Evolutionary conservation across 2,329 filamentous ascomycete species (phyloP), one percentile per base, ranked within the genome.

Genomic region (Magnaporthiopsis rhizophila): DNA sequence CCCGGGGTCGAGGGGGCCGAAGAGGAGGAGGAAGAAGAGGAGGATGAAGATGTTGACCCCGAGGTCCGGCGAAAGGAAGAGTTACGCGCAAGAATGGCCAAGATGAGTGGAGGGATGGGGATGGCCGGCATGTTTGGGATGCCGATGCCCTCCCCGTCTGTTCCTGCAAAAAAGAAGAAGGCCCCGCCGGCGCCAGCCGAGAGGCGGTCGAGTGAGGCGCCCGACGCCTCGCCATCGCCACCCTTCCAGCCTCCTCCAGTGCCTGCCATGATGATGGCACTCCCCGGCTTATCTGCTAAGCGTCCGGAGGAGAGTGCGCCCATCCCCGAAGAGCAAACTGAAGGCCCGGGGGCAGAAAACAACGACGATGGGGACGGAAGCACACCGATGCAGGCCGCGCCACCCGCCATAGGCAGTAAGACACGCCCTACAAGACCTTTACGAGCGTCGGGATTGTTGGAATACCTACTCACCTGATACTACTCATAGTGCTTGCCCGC

Each of bases 31-130:
- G 89, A 88, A n/a, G 89, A 92, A 38, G 89, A 90, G 26, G 89
- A 92, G 45, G 91, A 93, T 61, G 90, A 93, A 34, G 91, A 96
- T 21, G 81, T 96, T 62, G 93, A 98, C 71, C 92, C 92, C 0
- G 95, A 99, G 74, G 83, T 91, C 28, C 88, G 86, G 69, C 89
- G 93, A 63, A 90, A 89, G 73, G 88, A 97, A 77, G 94, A 97
- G 74, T 81, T 99, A 38, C 87, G 95, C 66, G 92, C 95, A 67
- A 87, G 95, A 70, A 99, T 99, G 92, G 95, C 95, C 59, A 97
- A 97, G 78, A 95, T 99, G 89, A 96, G 94, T 69, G 94, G 94
- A 64, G 94, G 94, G 28, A 97, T 97, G 91, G 92, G 92, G 60
- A 96, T 98, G 89, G 87, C 92, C 73, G 91, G 92, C 70, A 95